Evolutionary conservation across 176 grass and related monocot genomes (phyloP).

Genomic region (Oryza nivara): DNA sequence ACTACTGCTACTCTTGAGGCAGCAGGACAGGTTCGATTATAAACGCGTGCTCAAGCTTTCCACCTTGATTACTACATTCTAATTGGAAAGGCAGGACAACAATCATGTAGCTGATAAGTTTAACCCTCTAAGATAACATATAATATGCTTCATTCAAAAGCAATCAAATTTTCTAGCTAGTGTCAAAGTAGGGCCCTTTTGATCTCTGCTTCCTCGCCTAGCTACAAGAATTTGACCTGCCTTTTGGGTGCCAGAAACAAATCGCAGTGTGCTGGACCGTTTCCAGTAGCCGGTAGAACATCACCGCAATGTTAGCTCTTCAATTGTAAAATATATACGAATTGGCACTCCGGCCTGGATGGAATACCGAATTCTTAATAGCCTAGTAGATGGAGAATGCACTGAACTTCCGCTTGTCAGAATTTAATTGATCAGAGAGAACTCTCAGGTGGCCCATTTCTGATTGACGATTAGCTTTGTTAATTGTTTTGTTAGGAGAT

Average conservation of each 20-base stretch:
- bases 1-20: slow-evolving; percentile 6
- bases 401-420: not conserved
- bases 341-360: slow-evolving; percentile 5
- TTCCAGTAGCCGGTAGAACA: slow-evolving; percentile 5
- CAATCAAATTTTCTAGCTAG: slow-evolving; percentile 11
- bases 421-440: not conserved
- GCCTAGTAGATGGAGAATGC: not conserved
- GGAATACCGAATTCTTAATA: slow-evolving; percentile 15
- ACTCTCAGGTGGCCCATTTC: slow-evolving; percentile 20
- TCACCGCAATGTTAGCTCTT: slow-evolving; percentile 9
- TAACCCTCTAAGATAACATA: slow-evolving; percentile 38
- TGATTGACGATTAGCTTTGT: slow-evolving; percentile 25
- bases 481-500: slow-evolving; percentile 18
- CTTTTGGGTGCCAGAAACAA: not conserved
- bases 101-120: slow-evolving; percentile 52
- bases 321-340: slow-evolving; percentile 22
- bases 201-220: not conserved
- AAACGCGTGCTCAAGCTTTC: slow-evolving; percentile 27
- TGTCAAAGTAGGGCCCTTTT: slow-evolving; percentile 30
- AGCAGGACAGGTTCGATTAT: not conserved
- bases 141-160: not conserved
- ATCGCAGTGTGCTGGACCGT: slow-evolving; percentile 24
- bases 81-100: slow-evolving; percentile 28
- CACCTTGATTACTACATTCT: slow-evolving; percentile 16
- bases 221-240: not conserved